phyloP scores from a whole-genome alignment of 1,139 yeast species.

The Suhomyces anneliseae region DNA sequence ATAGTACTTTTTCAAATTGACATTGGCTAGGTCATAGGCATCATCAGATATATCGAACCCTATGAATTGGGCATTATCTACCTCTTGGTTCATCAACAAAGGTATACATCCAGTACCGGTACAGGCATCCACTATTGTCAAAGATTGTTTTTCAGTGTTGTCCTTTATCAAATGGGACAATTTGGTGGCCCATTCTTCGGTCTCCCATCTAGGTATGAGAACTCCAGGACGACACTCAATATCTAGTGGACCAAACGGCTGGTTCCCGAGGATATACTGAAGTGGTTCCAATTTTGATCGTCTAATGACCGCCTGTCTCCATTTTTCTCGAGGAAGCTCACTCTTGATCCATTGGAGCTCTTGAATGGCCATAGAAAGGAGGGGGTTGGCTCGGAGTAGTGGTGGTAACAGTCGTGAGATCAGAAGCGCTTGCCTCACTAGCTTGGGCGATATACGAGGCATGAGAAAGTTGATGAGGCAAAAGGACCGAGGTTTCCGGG shows the following conservation, averaged over 20 bases:
- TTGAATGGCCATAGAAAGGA: conserved; percentile 31
- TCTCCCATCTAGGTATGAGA: conserved; percentile 91
- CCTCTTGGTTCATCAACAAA: conserved; percentile 41
- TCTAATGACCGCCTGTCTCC: conserved; percentile 35
- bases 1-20: conserved; percentile 34
- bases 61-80: conserved; percentile 28
- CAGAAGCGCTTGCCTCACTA: conserved; percentile 28
- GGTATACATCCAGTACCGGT: conserved; percentile 93
- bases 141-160: conserved; percentile 5
- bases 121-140: conserved; percentile 45
- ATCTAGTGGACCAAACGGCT: conserved; percentile 78
- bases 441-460: conserved; percentile 34
- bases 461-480: conserved; percentile 13
- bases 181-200: conserved; percentile 81
- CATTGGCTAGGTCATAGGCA: conserved; percentile 53
- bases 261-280: conserved; percentile 80
- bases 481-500: no score
- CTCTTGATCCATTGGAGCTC: conserved; percentile 44
- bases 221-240: conserved; percentile 64
- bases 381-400: conserved; percentile 31
- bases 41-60: conserved; percentile 62
- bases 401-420: conserved; percentile 33
- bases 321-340: conserved; percentile 37
- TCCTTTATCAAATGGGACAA: conserved; percentile 20
- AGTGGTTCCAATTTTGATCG: conserved; percentile 60